Evolutionary conservation across 73 alveolate genomes (phyloP).

Genomic region (Uronychia setigera): DNA sequence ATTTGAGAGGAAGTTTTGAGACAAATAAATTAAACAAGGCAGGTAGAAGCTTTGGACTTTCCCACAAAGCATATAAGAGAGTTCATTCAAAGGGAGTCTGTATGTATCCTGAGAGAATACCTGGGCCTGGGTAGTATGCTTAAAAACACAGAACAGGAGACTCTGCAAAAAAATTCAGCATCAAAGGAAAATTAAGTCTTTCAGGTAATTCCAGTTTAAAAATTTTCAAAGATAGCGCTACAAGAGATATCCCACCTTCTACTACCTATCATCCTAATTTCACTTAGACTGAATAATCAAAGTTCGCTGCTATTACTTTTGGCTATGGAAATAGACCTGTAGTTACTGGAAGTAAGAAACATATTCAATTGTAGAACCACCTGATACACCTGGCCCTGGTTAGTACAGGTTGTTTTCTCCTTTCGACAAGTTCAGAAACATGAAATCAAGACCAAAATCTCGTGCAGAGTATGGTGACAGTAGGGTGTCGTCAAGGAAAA

Average conservation of each 20-base stretch:
- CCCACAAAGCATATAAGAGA: conserved; percentile 44
- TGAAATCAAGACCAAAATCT: neutral
- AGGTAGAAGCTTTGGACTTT: conserved; percentile 57
- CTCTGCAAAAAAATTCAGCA: conserved; percentile 39
- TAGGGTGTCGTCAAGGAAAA: neutral
- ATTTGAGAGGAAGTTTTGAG: conserved; percentile 53
- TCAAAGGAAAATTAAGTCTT: neutral
- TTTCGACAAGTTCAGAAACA: conserved; percentile 47
- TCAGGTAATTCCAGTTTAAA: neutral
- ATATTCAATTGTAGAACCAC: neutral
- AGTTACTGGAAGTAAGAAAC: conserved; percentile 48
- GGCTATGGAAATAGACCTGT: conserved; percentile 61
- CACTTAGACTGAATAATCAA: conserved; percentile 32
- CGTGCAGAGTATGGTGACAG: neutral
- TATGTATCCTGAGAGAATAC: conserved; percentile 29
- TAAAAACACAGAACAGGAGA: conserved; percentile 32
- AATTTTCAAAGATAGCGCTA: conserved; percentile 43
- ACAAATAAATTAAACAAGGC: neutral
- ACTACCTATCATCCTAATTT: conserved; percentile 48
- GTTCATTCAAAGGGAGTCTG: conserved; percentile 52
- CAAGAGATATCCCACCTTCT: conserved; percentile 71
- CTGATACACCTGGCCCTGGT: conserved; percentile 76
- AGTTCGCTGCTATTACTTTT: conserved; percentile 57
- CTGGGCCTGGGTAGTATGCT: conserved; percentile 70
- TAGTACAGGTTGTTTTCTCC: conserved; percentile 55